Evolutionary conservation across 2,329 filamentous ascomycete genomes (phyloP).

Genomic region (Geosmithia flava): DNA sequence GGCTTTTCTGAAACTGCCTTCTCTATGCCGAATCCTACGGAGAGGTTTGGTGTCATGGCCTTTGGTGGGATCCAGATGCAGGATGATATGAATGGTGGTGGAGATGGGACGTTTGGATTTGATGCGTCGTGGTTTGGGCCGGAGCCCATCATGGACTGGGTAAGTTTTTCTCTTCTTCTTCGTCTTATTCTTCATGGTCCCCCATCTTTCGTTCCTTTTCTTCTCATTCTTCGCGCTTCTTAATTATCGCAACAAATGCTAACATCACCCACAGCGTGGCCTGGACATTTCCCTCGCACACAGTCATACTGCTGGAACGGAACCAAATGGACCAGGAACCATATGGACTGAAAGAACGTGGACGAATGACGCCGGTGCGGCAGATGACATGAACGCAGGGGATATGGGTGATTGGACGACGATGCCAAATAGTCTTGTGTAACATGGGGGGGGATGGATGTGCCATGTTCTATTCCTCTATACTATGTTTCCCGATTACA

Average conservation of each 20-base stretch:
- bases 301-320: slow-evolving; percentile 13
- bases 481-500: too few relatives aligned
- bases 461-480: too few relatives aligned
- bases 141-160: slow-evolving; percentile 23
- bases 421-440: not conserved
- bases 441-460: not conserved
- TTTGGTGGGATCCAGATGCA: not conserved
- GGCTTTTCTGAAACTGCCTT: not conserved
- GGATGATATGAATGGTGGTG: not conserved
- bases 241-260: too few relatives aligned
- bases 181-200: not conserved
- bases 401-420: not conserved
- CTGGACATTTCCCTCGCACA: slow-evolving; percentile 20
- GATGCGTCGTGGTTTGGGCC: slow-evolving; percentile 17
- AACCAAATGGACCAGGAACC: slow-evolving; percentile 11
- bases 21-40: not conserved
- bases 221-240: too few relatives aligned
- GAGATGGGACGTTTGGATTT: not conserved
- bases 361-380: not conserved
- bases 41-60: not conserved
- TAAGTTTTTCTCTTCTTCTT: slow-evolving; percentile 8
- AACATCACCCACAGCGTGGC: slow-evolving; percentile 13
- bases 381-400: not conserved
- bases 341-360: slow-evolving; percentile 14
- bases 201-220: not conserved